Base-by-base conservation (phyloP, 1,284 basidiomycete genomes). In the Cryptococcus sp. region DNA sequence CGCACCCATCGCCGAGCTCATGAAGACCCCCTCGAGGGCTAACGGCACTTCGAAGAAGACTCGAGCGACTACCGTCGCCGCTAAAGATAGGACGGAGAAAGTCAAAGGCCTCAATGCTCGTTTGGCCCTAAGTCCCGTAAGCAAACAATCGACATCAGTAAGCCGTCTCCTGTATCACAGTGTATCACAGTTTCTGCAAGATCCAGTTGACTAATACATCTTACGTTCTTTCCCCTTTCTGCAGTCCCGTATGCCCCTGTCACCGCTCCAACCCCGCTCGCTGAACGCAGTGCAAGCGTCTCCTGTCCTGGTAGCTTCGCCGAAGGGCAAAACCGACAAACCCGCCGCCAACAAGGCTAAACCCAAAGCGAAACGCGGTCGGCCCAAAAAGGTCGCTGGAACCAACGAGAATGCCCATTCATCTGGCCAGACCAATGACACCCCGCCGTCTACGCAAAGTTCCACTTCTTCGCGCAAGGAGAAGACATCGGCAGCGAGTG, bases 11-110 rank as follows among this genome's bases (percentile, higher is more conserved):
- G 70, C 74, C 20, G 72, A 76, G 45, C 62, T 78, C 22, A 74
- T 79, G 62, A 79, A 79, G 62, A 79, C 78, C 0, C 78, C 78
- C 13, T 76, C 75, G 25, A 65, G 72, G 41, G 77, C 75, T 2
- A 63, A 69, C 19, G 42, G 42, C 31, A 79, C 76, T 22, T 66
- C 69, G 27, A 78, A 78, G 66, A 78, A 78, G 68, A 79, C 78
- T 0, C 60, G 78, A 46, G 72, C 75, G 3, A 61, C 59, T 4
- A 62, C 69, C 0, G 65, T 69, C 3, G 73, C 73, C 22, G 68
- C 62, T 38, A 74, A 73, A 48, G 71, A 76, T 3, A 57, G 66
- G 44, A 65, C 67, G 2, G 69, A 69, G 13, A 75, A 68, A 51
- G 53, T 75, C 47, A 68, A 65, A 17, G 57, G 56, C 1, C 47